Evolutionary conservation across 768 basidiomycete species (phyloP), one percentile per base, ranked within the genome.

Genomic region (Hypholoma fasciculare): DNA sequence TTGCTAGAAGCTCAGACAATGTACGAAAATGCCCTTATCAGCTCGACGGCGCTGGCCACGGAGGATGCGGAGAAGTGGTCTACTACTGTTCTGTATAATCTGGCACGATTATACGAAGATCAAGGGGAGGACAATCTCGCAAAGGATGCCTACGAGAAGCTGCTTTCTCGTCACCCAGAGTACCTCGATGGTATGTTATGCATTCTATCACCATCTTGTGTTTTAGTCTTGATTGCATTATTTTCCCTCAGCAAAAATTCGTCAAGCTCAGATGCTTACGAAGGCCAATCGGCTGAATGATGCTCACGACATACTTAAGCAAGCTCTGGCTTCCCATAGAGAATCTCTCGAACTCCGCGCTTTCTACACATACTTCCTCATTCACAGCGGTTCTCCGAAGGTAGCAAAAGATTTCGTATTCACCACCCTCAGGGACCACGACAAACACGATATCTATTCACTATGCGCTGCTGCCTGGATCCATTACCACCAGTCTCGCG

Each of bases 331-430:
- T 0, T 87, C 96, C 0, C 88, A 93, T 65, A 85, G 82, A 62
- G 73, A 72, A 59, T 92, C 93, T 69, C 82, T 94, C 65, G 92
- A 96, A 67, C 80, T 98, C 40, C 94, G 97, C 52, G 93, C 95
- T 0, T 92, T 86, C 74, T 97, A 97, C 75, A 94, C 93, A 0
- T 86, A 94, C 70, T 97, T 96, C 83, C 88, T 97, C 60, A 84
- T 93, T 61, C 88, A 92, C 65, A 85, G 86, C 61, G 86, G 87
- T 65, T 76, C 83, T 30, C 75, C 79, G 7, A 90, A 87, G 67
- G 78, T 78, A 2, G 94, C 94, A 9, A 88, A 90, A 63, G 92
- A 94, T 53, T 96, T 97, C 67, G 92, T 96, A n/a, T 92, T 88
- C 61, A 77, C 84, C 42, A 95, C 94, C 0, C 82, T 98, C 46